These are phyloP conservation scores for Bipolaris zeicola DNA, from an alignment of 2,329 filamentous ascomycete species.

Conservation along the genomic window DNA sequence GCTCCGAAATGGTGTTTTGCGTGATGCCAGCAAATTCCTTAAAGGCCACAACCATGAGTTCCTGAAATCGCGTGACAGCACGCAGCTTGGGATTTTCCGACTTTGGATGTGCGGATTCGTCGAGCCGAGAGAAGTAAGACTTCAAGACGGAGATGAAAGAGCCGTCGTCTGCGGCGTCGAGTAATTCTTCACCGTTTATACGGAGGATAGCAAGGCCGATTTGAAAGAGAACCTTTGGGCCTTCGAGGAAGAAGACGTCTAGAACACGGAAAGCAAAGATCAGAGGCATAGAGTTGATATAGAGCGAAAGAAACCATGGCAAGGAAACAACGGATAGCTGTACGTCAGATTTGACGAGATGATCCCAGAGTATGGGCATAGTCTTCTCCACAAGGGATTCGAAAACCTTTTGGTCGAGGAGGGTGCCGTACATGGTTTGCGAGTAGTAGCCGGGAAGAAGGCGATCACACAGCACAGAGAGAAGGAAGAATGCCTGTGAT, in stretches of 20 bases:
- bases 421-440: conserved; percentile 97
- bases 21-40: conserved; percentile 97
- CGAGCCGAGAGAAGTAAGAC: conserved; percentile 87
- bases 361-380: conserved; percentile 98
- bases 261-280: conserved; percentile 96
- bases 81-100: conserved; percentile 94
- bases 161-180: conserved; percentile 92
- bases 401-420: conserved; percentile 96
- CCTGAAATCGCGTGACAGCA: conserved; percentile 93
- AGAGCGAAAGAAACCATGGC: conserved; percentile 96
- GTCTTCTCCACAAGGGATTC: conserved; percentile 98
- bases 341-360: conserved; percentile 94
- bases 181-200: conserved; percentile 93
- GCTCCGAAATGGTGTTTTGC: conserved; percentile 86
- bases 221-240: conserved; percentile 96
- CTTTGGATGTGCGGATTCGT: conserved; percentile 94
- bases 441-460: conserved; percentile 97
- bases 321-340: conserved; percentile 96
- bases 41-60: conserved; percentile 98
- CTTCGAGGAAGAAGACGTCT: conserved; percentile 98
- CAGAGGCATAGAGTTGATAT: conserved; percentile 99
- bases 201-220: conserved; percentile 94
- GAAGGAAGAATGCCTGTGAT: conserved; percentile 89
- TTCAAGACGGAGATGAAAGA: conserved; percentile 97
- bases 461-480: conserved; percentile 89